Base-by-base conservation (phyloP, 441 rosid species). In the Euphorbia celastroides region DNA sequence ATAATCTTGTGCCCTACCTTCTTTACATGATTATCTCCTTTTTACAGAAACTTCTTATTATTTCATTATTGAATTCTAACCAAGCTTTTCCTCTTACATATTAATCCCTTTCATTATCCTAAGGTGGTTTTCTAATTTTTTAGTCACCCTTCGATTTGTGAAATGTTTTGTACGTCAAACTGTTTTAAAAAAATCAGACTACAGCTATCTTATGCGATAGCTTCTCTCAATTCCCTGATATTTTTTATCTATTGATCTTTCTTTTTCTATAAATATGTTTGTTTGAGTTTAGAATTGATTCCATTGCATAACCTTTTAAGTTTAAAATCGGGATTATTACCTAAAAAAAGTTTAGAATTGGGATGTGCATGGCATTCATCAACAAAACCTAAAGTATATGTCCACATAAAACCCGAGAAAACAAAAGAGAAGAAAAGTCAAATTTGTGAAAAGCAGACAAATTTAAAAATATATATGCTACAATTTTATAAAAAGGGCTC, bases 1-100 rank as follows among this genome's bases (percentile, higher is more conserved):
- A 79, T 81, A 67, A 74, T 77, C 71, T 60, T 78, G 84, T 83
- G 75, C 82, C 85, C 81, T 77, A 73, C 83, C 82, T 72, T 79
- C 75, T 72, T 83, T 83, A 76, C 80, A 74, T 68, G 82, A 69
- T 72, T 65, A 70, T 75, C 75, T 78, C 74, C 74, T 64, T 74
- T 72, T 64, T 42, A 57, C 57, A 67, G 80, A 77, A 80, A 73
- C 82, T 78, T 81, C 79, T 75, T 77, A 72, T 75, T 38, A 74
- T 78, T 38, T 62, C 72, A 70, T 72, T 73, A 75, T 70, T 79
- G 77, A 68, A 75, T 75, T 70, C 66, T 31, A 38, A 3, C 13
- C 44, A 38, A 38, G 38, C 12, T 38, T 38, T 38, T 38, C 44
- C 11, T 7, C 44, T 38, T 38, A 7, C 44, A 38, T 9, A 38